Conservation (phyloP, 192 early-diverging fungal species). For the Rhizophagus prolifer region DNA sequence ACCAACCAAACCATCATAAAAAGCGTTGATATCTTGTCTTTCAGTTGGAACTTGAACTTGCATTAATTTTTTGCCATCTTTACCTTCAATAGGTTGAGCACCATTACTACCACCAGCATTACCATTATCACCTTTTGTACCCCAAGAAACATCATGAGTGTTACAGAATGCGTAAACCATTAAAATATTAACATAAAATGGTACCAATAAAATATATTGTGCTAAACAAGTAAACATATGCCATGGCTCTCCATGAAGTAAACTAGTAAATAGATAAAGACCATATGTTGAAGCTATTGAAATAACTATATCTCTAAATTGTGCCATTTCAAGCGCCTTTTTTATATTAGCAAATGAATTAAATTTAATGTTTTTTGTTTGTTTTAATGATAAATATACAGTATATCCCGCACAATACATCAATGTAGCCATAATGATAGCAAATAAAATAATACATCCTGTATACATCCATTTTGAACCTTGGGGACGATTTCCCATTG, state of each 20-base stretch:
- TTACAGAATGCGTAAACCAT: constrained; percentile 95
- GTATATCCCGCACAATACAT: constrained; percentile 70
- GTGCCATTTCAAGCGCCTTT: constrained; percentile 24
- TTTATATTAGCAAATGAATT: constrained; percentile 33
- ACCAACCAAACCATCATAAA: constrained; percentile 77
- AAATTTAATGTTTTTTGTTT: constrained; percentile 39
- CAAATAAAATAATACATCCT: constrained; percentile 72
- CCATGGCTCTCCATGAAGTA: constrained; percentile 84
- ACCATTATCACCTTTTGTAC: constrained; percentile 87
- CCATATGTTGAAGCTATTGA: constrained; percentile 81
- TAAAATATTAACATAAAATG: constrained; percentile 88
- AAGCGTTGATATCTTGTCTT: constrained; percentile 74
- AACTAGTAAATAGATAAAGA: constrained; percentile 73
- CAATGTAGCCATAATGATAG: constrained; percentile 81
- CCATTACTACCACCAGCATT: constrained; percentile 59
- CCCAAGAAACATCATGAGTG: constrained; percentile 94
- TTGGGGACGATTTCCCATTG: constrained; percentile 91
- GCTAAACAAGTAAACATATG: constrained; percentile 88
- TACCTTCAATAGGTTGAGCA: constrained; percentile 67
- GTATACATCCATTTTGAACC: constrained; percentile 77
- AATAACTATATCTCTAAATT: constrained; percentile 79
- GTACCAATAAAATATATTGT: constrained; percentile 85
- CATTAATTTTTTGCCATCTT: constrained; percentile 67
- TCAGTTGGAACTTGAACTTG: constrained; percentile 75
- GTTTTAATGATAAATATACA: constrained; percentile 45